Evolutionary conservation across 306 rosid species (phyloP).

Genomic region (Medicago arabica): DNA sequence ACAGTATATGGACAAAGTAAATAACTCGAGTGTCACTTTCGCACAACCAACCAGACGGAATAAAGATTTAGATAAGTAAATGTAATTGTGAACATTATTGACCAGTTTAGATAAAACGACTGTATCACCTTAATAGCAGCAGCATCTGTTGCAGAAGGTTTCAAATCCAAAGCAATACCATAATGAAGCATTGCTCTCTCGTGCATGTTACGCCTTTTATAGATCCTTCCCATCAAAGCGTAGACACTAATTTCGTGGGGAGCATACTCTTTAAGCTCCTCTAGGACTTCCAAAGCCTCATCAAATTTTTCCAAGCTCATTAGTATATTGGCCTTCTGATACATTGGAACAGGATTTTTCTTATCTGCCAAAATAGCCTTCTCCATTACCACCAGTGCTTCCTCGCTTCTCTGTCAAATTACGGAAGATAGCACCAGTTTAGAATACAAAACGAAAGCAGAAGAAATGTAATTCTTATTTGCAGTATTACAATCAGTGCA

Average conservation of each 20-base stretch:
- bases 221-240: conserved; percentile 95
- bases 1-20: not conserved
- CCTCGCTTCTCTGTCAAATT: conserved; percentile 74
- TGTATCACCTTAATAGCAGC: conserved; percentile 85
- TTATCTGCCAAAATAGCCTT: conserved; percentile 88
- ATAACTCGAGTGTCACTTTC: not conserved
- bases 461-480: conserved; percentile 38
- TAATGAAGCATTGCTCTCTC: conserved; percentile 95
- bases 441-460: conserved; percentile 23
- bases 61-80: not conserved
- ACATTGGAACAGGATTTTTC: conserved; percentile 98
- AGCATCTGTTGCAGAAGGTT: conserved; percentile 94
- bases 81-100: not conserved
- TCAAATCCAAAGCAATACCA: conserved; percentile 96
- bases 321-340: conserved; percentile 95
- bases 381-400: conserved; percentile 90
- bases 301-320: conserved; percentile 76
- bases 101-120: conserved; percentile 8
- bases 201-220: conserved; percentile 82
- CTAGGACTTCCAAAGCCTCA: conserved; percentile 83
- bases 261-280: conserved; percentile 88
- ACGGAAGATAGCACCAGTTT: conserved; percentile 38
- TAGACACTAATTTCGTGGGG: conserved; percentile 96
- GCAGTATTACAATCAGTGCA: conserved; percentile 32
- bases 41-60: not conserved